Conservation (phyloP, 352 stramenopile genomes). For the Phytophthora lateralis region DNA sequence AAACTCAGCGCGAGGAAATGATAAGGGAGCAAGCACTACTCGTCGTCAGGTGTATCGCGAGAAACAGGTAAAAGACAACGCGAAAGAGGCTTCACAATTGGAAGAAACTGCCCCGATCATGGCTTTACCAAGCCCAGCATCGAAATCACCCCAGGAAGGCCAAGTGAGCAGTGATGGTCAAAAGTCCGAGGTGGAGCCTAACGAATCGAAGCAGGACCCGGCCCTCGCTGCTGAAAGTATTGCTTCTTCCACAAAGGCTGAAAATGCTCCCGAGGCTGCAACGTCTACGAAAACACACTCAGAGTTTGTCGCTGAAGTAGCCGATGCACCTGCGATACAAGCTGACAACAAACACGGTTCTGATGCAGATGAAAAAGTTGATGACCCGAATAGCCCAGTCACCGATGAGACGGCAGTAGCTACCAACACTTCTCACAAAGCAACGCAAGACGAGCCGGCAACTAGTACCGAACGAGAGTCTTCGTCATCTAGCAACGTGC, state of each 20-base stretch:
- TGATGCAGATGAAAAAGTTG: background rate
- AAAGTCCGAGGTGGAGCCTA: slow-evolving; percentile 1
- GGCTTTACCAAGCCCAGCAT: slow-evolving; percentile 7
- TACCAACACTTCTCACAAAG: background rate
- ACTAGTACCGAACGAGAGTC: slow-evolving; percentile 19
- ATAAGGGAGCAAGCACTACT: slow-evolving; percentile 22
- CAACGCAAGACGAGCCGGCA: background rate
- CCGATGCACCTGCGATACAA: background rate
- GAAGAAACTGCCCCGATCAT: slow-evolving; percentile 1
- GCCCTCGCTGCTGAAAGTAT: background rate
- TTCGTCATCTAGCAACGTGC: slow-evolving; percentile 17
- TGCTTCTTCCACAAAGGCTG: background rate
- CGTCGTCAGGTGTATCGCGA: slow-evolving; percentile 70
- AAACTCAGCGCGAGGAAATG: slow-evolving; percentile 24
- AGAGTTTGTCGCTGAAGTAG: slow-evolving; percentile 5
- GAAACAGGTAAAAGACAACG: slow-evolving; percentile 42
- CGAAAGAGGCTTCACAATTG: slow-evolving; percentile 12
- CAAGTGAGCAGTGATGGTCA: slow-evolving; percentile 8
- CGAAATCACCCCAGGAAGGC: slow-evolving; percentile 11
- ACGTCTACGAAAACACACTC: background rate
- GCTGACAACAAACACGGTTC: background rate
- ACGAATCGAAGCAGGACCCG: slow-evolving; percentile 2
- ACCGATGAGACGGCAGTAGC: background rate
- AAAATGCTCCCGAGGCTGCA: background rate
- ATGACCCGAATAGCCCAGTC: background rate